phyloP scores from a whole-genome alignment of 1,139 yeast genomes.

The Williopsis jadinii region DNA sequence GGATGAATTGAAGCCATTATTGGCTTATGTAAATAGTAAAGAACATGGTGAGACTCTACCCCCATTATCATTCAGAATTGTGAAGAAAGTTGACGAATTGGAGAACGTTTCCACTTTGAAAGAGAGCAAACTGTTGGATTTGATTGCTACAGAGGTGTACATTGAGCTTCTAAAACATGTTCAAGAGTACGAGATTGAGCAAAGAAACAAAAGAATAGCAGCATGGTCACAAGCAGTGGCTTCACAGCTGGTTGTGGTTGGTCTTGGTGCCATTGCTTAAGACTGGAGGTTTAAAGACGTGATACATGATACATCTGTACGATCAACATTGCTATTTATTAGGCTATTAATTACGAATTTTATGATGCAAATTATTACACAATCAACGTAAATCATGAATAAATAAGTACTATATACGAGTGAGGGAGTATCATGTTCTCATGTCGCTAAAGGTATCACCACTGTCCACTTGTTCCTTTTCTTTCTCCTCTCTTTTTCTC shows the following conservation, averaged over 20 bases:
- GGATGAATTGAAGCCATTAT: conserved; percentile 53
- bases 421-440: conserved; percentile 4
- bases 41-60: conserved; percentile 23
- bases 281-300: not conserved
- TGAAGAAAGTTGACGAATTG: conserved; percentile 50
- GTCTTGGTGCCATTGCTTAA: conserved; percentile 52
- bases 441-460: conserved; percentile 9
- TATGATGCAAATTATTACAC: too few relatives aligned
- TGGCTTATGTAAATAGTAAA: conserved; percentile 47
- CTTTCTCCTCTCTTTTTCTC: conserved; percentile 22
- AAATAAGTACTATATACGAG: not conserved
- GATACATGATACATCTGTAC: too few relatives aligned
- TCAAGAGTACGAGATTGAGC: conserved; percentile 35
- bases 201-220: conserved; percentile 42
- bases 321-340: too few relatives aligned
- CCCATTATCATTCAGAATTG: conserved; percentile 39
- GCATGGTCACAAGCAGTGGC: conserved; percentile 58
- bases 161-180: conserved; percentile 50
- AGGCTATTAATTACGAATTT: too few relatives aligned
- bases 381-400: not conserved
- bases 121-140: conserved; percentile 45
- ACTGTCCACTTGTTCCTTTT: conserved; percentile 9
- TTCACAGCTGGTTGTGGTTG: conserved; percentile 49
- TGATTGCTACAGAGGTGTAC: conserved; percentile 50
- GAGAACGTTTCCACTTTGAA: conserved; percentile 39